A percentile compares a stretch with the other conserved stretches of the same genome.
phyloP scores from a whole-genome alignment of 306 rosid species.

The Medicago ruthenica region DNA sequence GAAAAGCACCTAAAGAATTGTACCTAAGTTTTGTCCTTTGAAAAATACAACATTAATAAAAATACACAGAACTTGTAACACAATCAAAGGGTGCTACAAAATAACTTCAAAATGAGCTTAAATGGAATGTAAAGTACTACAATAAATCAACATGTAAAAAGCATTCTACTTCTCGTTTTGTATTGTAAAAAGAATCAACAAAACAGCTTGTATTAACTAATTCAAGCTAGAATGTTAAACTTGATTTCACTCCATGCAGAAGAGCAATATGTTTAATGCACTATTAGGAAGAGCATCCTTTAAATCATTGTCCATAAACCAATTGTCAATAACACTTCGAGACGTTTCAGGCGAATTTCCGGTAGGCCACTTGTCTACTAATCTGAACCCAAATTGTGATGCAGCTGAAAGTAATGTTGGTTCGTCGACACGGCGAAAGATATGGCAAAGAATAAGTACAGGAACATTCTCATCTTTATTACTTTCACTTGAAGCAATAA shows the following conservation, averaged over 20 bases:
- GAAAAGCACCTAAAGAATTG: no score
- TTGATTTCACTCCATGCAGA: constrained; percentile 49
- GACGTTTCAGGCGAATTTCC: constrained; percentile 45
- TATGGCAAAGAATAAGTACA: constrained; percentile 75
- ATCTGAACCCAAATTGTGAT: constrained; percentile 61
- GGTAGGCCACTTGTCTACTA: constrained; percentile 74
- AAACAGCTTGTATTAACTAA: constrained; percentile 21
- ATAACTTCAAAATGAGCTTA: constrained; percentile 10
- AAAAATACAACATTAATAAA: no score
- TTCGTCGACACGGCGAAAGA: constrained; percentile 78
- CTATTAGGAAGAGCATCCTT: constrained; percentile 55
- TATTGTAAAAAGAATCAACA: constrained; percentile 42
- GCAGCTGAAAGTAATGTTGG: constrained; percentile 78
- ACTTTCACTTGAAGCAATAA: constrained; percentile 54
- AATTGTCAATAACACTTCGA: constrained; percentile 51
- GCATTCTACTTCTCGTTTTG: constrained; percentile 30
- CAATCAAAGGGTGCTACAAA: not conserved
- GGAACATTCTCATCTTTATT: constrained; percentile 42
- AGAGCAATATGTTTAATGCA: constrained; percentile 74
- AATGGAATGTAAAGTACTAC: constrained; percentile 4
- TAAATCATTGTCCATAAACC: constrained; percentile 64
- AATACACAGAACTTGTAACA: not conserved
- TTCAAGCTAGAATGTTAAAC: constrained; percentile 23
- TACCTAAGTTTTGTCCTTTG: no score
- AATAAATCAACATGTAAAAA: constrained; percentile 32